phyloP scores from a whole-genome alignment of 176 grass and related monocot genomes.

The Cymbopogon citratus region DNA sequence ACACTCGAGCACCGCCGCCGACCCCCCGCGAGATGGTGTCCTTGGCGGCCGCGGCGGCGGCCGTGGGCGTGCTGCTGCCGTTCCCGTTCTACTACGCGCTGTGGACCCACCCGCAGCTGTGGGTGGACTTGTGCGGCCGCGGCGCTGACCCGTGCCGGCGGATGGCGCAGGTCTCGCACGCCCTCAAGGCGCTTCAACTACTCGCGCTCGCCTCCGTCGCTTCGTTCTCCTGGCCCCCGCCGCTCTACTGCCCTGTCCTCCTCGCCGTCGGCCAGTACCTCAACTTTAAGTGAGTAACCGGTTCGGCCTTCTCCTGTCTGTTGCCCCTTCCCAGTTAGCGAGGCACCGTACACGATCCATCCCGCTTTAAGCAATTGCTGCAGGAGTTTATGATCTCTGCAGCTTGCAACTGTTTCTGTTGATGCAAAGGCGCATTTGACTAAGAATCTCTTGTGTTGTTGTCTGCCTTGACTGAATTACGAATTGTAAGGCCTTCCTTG shows the following conservation, averaged over 20 bases:
- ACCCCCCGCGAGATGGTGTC: neutral
- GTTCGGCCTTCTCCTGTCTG: neutral
- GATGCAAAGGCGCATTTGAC: neutral
- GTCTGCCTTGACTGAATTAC: neutral
- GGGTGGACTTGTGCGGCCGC: slow-evolving; percentile 74
- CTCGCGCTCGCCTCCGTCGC: slow-evolving; percentile 71
- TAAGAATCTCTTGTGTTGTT: neutral
- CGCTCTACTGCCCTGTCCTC: slow-evolving; percentile 47
- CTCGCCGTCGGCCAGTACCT: slow-evolving; percentile 73
- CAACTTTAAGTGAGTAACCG: slow-evolving; percentile 76
- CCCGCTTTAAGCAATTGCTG: neutral
- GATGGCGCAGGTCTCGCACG: slow-evolving; percentile 89
- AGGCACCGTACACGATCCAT: neutral
- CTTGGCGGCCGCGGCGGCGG: slow-evolving; percentile 5
- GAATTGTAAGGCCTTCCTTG: neutral
- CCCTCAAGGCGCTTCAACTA: slow-evolving; percentile 72
- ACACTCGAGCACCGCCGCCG: neutral
- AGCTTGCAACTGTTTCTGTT: neutral
- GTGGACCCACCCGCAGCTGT: slow-evolving; percentile 68
- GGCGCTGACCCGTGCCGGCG: slow-evolving; percentile 64
- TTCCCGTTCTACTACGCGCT: slow-evolving; percentile 86
- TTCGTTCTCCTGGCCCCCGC: slow-evolving; percentile 58
- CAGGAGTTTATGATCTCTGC: neutral
- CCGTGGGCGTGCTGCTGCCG: slow-evolving; percentile 51
- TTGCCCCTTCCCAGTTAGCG: neutral